These are phyloP conservation scores for Lactifluus subvellereus DNA, from an alignment of 768 basidiomycete genomes.

Conservation along the genomic window DNA sequence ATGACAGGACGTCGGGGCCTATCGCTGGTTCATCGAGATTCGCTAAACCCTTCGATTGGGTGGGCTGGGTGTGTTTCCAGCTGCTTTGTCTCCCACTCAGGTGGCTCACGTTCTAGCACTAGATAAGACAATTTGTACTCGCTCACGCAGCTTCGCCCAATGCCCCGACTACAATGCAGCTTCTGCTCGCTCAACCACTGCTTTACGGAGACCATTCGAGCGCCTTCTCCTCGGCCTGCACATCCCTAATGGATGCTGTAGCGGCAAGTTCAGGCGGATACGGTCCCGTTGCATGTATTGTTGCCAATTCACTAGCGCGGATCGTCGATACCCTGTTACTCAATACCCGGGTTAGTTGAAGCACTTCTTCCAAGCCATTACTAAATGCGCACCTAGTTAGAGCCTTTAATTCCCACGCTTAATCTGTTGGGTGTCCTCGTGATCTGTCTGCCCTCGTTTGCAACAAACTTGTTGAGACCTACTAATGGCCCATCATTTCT, in stretches of 20 bases:
- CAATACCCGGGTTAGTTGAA: constrained; percentile 13
- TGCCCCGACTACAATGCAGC: constrained; percentile 17
- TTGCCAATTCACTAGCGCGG: constrained; percentile 14
- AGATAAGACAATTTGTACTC: constrained; percentile 23
- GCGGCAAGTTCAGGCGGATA: constrained; percentile 4
- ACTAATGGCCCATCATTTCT: constrained; percentile 11
- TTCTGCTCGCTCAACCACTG: constrained; percentile 15
- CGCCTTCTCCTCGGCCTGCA: constrained; percentile 12
- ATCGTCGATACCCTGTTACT: constrained; percentile 16
- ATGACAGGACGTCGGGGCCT: neutral
- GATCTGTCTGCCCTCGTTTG: constrained; percentile 19
- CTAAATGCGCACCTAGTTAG: constrained; percentile 12
- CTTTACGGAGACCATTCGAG: neutral
- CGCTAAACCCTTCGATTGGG: constrained; percentile 16
- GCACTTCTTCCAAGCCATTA: neutral
- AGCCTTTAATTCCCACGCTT: constrained; percentile 12
- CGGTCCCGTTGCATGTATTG: constrained; percentile 2
- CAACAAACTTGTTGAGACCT: constrained; percentile 5
- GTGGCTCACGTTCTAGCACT: neutral
- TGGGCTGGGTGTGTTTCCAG: constrained; percentile 13
- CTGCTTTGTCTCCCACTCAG: neutral
- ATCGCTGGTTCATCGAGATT: neutral
- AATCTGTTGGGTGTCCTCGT: constrained; percentile 20
- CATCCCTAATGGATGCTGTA: constrained; percentile 18
- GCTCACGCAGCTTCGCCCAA: constrained; percentile 11